Evolutionary conservation across 2,329 filamentous ascomycete genomes (phyloP), one percentile per base, ranked within the genome.

Genomic region (Colletotrichum echinochloae): DNA sequence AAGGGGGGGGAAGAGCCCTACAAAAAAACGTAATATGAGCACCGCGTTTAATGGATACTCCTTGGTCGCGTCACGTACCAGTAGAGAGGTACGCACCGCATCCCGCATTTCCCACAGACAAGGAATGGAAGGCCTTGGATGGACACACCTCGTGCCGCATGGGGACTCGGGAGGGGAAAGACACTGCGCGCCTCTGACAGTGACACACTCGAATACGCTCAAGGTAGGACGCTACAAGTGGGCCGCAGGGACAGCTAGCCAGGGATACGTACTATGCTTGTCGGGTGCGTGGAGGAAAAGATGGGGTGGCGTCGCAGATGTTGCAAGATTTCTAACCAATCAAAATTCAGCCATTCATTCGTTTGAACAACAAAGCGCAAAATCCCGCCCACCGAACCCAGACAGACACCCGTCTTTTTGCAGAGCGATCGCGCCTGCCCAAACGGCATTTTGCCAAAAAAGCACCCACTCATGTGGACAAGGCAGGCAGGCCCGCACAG

Each of bases 271-370:
- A 66, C 26, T 30, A 16, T n/a, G 28, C 56, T 33, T 60, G 35
- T 41, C 41, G 44, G 41, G 63, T 61, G 59, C 54, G 59, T 59
- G 23, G 30, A 23, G 52, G 39, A 55, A 63, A 71, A 68, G 66
- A 68, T 68, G 64, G 68, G 63, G 68, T 67, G 67, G 69, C 55
- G 69, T 65, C 60, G 39, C 55, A 65, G 66, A 61, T 60, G 30
- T 33, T 54, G 59, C 55, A 51, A 56, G 56, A 63, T 70, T 72
- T 72, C 54, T 12, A 71, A 35, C 72, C 72, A 73, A 73, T 73
- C 66, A 73, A 73, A 73, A 73, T 73, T 73, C 64, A 39, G 46
- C 37, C 39, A 41, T 60, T 28, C 30, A 18, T 44, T 14, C 48
- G 20, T n/a, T 44, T 23, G 35, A 60, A 62, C 61, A 72, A 66